These are phyloP conservation scores for Boletus huronensis DNA, from an alignment of 768 basidiomycete species.

Conservation along the genomic window DNA sequence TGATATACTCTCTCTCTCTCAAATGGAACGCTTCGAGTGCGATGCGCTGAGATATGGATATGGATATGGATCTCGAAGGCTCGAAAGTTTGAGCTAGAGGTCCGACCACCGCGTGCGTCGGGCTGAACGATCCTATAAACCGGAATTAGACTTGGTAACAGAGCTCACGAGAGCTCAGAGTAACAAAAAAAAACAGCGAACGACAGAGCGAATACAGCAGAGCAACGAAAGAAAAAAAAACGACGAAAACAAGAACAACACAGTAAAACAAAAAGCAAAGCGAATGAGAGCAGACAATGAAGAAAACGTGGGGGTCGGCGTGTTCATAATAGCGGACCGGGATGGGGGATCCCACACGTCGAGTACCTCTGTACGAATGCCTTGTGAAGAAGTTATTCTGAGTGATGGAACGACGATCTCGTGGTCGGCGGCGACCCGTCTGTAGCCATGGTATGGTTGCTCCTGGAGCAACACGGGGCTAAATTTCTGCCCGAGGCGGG, in stretches of 20 bases:
- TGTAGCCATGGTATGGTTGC: background rate
- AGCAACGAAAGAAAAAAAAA: background rate
- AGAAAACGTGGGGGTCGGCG: too few relatives aligned
- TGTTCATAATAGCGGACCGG: background rate
- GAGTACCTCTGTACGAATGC: background rate
- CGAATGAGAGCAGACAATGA: too few relatives aligned
- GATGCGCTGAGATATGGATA: too few relatives aligned
- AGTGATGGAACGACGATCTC: background rate
- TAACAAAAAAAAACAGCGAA: too few relatives aligned
- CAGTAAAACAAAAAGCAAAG: background rate
- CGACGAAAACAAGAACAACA: background rate
- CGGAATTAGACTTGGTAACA: too few relatives aligned
- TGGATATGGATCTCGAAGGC: too few relatives aligned
- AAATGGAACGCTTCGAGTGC: too few relatives aligned
- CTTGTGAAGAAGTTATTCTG: background rate
- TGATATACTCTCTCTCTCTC: too few relatives aligned
- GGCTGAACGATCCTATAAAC: background rate
- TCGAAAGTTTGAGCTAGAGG: too few relatives aligned
- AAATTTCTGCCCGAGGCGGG: constrained; percentile 5
- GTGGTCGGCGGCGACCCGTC: constrained; percentile 5
- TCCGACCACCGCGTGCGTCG: too few relatives aligned
- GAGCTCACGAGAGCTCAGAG: too few relatives aligned
- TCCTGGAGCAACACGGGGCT: background rate
- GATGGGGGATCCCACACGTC: background rate
- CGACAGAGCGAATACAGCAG: background rate